A percentile compares a stretch with the other conserved stretches of the same genome.
These are phyloP conservation scores for Pleurotus tuoliensis DNA, from an alignment of 768 basidiomycete genomes.

Conservation along the genomic window DNA sequence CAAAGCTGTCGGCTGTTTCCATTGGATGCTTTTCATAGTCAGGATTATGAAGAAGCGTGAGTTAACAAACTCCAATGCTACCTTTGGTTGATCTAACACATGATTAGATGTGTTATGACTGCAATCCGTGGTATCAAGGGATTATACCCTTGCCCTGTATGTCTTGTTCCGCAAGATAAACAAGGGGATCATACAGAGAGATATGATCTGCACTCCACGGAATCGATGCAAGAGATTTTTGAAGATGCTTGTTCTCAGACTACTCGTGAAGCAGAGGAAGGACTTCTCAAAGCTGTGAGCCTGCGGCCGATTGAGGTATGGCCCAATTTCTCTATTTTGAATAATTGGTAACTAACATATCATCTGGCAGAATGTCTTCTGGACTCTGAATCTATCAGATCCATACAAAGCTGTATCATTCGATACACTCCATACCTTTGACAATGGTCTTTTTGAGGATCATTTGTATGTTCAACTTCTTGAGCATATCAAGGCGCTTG, in stretches of 20 bases:
- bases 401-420: slow-evolving; percentile 30
- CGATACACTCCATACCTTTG: slow-evolving; percentile 33
- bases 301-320: slow-evolving; percentile 20
- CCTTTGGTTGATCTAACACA: background rate
- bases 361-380: slow-evolving; percentile 35
- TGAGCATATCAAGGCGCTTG: slow-evolving; percentile 12
- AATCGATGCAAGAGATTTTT: slow-evolving; percentile 12
- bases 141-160: slow-evolving; percentile 33
- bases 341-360: background rate
- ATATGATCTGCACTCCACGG: slow-evolving; percentile 13
- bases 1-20: slow-evolving; percentile 27
- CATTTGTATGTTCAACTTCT: slow-evolving; percentile 26
- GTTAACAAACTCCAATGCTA: slow-evolving; percentile 10
- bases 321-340: slow-evolving; percentile 8
- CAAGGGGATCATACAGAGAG: slow-evolving; percentile 17
- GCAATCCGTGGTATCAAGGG: slow-evolving; percentile 26
- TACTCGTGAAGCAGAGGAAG: background rate
- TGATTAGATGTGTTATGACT: slow-evolving; percentile 33
- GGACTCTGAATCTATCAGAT: slow-evolving; percentile 28
- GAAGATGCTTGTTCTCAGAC: slow-evolving; percentile 9
- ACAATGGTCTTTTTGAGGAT: slow-evolving; percentile 27
- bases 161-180: slow-evolving; percentile 25
- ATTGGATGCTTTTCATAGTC: slow-evolving; percentile 31
- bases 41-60: slow-evolving; percentile 45
- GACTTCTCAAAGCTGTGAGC: slow-evolving; percentile 16